These are phyloP conservation scores for Vigna trinervia DNA, from an alignment of 306 rosid species.

Conservation along the genomic window DNA sequence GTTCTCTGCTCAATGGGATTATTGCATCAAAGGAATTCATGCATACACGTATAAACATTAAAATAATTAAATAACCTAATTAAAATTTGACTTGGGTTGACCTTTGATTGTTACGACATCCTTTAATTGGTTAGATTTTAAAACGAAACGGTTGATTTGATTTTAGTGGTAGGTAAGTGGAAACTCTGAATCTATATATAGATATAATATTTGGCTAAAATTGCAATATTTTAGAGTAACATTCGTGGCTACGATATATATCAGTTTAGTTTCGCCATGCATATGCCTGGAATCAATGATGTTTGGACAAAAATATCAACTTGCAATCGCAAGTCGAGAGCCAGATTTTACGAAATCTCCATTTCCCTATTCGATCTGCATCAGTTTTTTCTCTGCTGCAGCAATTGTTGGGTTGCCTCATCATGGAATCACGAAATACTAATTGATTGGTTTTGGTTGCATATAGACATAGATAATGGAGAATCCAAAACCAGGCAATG, in stretches of 20 bases:
- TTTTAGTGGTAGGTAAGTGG: background rate
- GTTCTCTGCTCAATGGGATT: background rate
- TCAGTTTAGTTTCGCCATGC: conserved; percentile 5
- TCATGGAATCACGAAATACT: background rate
- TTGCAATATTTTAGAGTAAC: background rate
- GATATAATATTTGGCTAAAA: background rate
- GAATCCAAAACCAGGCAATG: background rate
- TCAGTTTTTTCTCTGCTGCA: background rate
- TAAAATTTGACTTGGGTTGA: conserved; percentile 19
- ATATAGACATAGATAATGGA: background rate
- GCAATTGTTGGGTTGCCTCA: conserved; percentile 20
- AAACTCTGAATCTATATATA: conserved; percentile 24
- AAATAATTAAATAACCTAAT: background rate
- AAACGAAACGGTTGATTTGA: conserved; percentile 6
- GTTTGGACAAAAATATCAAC: conserved; percentile 22
- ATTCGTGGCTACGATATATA: background rate
- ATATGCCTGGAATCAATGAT: background rate
- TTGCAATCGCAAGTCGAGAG: background rate
- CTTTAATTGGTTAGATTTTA: conserved; percentile 35
- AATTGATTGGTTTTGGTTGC: background rate
- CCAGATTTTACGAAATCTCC: background rate
- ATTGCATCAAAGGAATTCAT: background rate
- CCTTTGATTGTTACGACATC: background rate
- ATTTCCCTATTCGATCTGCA: background rate
- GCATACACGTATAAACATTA: background rate